Evolutionary conservation across 352 stramenopile genomes (phyloP).

Genomic region (Pythium apleroticum): DNA sequence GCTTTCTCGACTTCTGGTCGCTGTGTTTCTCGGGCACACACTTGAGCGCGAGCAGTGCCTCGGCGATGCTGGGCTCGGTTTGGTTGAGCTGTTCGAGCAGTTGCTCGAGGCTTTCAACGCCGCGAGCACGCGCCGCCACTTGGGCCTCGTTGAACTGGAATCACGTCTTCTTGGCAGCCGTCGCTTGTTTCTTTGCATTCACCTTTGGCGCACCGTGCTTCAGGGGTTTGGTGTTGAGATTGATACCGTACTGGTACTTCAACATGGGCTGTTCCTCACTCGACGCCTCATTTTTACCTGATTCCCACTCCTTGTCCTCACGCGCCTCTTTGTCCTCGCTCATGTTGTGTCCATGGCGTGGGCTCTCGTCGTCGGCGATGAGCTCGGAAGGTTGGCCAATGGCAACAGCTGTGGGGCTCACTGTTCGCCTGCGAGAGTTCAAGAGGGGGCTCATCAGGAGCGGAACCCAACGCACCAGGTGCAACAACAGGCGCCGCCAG

Average conservation of each 20-base stretch:
- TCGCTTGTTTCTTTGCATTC: not conserved
- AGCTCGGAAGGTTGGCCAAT: not conserved
- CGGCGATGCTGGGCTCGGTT: not conserved
- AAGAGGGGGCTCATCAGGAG: not conserved
- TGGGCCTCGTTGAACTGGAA: conserved; percentile 2
- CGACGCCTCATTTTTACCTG: too few species aligned
- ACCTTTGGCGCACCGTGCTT: conserved; percentile 8
- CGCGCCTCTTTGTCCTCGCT: not conserved
- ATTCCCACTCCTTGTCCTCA: not conserved
- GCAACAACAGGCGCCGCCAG: not conserved
- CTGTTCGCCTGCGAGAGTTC: conserved; percentile 7
- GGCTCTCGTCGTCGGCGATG: not conserved
- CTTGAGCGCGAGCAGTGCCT: not conserved
- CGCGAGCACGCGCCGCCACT: not conserved
- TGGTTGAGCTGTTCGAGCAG: not conserved
- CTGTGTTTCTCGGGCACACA: not conserved
- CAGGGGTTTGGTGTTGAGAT: conserved; percentile 5
- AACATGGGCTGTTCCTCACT: too few species aligned
- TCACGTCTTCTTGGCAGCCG: not conserved
- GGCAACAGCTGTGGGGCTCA: not conserved
- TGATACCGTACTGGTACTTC: not conserved
- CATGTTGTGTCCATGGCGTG: not conserved
- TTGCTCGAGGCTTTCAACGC: not conserved
- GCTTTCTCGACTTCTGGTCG: not conserved
- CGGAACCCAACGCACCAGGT: not conserved